A percentile compares a stretch with the other conserved stretches of the same genome.
These are phyloP conservation scores for Melanogaster broomeanus DNA, from an alignment of 768 basidiomycete species.

Conservation along the genomic window DNA sequence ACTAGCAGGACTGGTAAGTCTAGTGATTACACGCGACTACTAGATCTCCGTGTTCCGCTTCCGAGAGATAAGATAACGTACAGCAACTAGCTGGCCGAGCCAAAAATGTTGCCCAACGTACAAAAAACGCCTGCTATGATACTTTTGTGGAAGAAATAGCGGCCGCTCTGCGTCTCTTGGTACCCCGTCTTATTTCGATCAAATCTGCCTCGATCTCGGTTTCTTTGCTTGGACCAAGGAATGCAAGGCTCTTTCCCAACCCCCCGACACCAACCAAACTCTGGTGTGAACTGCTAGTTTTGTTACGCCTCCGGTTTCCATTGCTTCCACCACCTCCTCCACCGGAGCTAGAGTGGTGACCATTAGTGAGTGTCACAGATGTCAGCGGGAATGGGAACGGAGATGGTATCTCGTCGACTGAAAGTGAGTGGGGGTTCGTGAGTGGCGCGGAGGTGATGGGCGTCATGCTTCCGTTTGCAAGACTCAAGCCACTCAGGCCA, in stretches of 20 bases:
- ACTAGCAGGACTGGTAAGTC: no score
- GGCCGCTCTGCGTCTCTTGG: constrained; percentile 50
- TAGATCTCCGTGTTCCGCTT: constrained; percentile 24
- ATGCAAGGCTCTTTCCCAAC: constrained; percentile 69
- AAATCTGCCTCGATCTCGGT: constrained; percentile 74
- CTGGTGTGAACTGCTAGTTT: constrained; percentile 54
- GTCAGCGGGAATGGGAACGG: constrained; percentile 80
- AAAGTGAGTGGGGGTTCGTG: constrained; percentile 81
- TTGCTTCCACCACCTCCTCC: constrained; percentile 43
- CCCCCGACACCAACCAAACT: constrained; percentile 60
- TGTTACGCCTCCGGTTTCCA: constrained; percentile 43
- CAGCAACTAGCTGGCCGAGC: background rate
- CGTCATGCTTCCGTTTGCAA: constrained; percentile 43
- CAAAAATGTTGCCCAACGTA: background rate
- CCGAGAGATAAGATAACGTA: constrained; percentile 31
- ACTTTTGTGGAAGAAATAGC: constrained; percentile 34
- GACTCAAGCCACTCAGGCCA: constrained; percentile 35
- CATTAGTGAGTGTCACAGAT: constrained; percentile 44
- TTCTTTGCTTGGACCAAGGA: constrained; percentile 62
- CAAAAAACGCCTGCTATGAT: constrained; percentile 12
- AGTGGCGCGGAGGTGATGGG: constrained; percentile 71
- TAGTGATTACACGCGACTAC: background rate
- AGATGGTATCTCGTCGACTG: constrained; percentile 85
- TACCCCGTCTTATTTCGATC: constrained; percentile 75
- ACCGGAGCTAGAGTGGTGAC: constrained; percentile 32